Evolutionary conservation across 78 protist species (phyloP).

Genomic region (Diacronema lutheri): DNA sequence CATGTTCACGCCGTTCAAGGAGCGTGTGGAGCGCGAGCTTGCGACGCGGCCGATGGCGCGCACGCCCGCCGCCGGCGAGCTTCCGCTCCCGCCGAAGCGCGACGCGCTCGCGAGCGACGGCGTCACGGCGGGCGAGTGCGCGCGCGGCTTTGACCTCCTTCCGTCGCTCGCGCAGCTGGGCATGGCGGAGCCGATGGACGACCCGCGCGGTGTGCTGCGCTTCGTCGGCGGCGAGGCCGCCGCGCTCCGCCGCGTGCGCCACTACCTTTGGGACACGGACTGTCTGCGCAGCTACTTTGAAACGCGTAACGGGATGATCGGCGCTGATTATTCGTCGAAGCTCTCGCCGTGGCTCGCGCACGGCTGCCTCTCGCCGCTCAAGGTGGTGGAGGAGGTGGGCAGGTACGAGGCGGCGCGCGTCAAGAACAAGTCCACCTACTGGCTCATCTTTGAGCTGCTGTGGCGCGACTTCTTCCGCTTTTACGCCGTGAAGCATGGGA

Average conservation of each 20-base stretch:
- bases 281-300: conserved; percentile 25
- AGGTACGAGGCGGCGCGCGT: conserved; percentile 31
- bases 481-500: conserved; percentile 33
- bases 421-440: conserved; percentile 62
- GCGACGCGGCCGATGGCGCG: no score
- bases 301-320: conserved; percentile 64
- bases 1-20: conserved; percentile 11
- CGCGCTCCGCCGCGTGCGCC: conserved; percentile 12
- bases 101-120: not conserved
- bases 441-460: conserved; percentile 54
- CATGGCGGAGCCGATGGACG: not conserved
- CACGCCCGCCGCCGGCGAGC: no score
- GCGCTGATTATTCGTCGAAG: conserved; percentile 51
- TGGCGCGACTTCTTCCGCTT: conserved; percentile 63
- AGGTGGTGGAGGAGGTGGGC: conserved; percentile 9
- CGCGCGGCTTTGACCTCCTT: not conserved
- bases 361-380: conserved; percentile 57
- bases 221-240: conserved; percentile 53
- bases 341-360: conserved; percentile 61
- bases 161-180: not conserved
- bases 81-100: not conserved
- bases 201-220: not conserved
- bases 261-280: conserved; percentile 41
- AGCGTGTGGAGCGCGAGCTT: not conserved
- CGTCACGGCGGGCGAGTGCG: not conserved